These are phyloP conservation scores for Celoporthe dispersa DNA, from an alignment of 2,329 filamentous ascomycete species.

Conservation along the genomic window DNA sequence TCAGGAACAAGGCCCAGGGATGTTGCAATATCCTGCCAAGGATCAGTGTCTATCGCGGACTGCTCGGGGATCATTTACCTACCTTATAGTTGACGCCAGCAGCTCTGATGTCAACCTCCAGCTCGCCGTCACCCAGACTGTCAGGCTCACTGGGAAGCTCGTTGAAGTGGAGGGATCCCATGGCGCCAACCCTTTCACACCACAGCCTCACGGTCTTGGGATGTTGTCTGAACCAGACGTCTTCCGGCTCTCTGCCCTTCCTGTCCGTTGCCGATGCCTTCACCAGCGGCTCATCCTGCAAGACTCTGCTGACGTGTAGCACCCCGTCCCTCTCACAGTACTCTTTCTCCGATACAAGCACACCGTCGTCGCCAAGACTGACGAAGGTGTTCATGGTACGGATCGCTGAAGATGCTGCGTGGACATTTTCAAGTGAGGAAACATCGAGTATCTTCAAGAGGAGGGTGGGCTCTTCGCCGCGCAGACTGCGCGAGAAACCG, in stretches of 20 bases:
- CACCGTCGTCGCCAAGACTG: neutral
- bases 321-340: neutral
- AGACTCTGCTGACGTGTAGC: neutral
- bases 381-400: neutral
- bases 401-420: neutral
- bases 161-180: no score
- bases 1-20: no score
- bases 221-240: neutral
- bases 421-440: neutral
- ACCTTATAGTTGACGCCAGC: no score
- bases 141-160: no score
- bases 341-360: neutral
- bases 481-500: neutral
- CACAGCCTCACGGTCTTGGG: neutral
- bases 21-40: no score
- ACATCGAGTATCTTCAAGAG: neutral
- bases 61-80: no score
- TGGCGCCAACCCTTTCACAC: neutral
- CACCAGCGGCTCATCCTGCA: neutral
- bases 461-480: slow-evolving; percentile 10
- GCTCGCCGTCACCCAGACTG: no score
- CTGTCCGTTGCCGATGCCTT: neutral
- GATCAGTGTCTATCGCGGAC: no score
- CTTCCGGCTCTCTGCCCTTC: neutral
- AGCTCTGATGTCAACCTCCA: no score